phyloP scores from a whole-genome alignment of 2,329 filamentous ascomycete species.

The Nothophaeocryptopus gaeumannii region DNA sequence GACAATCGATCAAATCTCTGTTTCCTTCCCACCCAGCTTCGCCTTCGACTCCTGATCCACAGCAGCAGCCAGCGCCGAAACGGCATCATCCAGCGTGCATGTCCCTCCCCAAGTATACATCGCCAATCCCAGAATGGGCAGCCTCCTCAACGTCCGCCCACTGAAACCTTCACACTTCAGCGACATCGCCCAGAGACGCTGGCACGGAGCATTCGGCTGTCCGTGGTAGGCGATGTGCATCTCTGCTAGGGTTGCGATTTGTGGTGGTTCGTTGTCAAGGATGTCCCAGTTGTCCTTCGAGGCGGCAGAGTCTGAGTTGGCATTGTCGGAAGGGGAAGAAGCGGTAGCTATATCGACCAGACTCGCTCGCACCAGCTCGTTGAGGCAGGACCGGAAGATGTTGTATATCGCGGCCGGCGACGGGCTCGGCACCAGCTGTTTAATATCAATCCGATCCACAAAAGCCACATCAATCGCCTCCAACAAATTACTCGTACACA shows the following conservation, averaged over 20 bases:
- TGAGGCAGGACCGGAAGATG: conserved; percentile 49
- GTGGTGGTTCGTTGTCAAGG: conserved; percentile 6
- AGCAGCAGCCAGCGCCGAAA: conserved; percentile 38
- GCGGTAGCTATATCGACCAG: conserved; percentile 33
- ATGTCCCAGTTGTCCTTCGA: conserved; percentile 12
- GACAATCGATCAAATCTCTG: too few species aligned
- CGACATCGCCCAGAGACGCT: conserved; percentile 34
- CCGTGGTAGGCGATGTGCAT: conserved; percentile 26
- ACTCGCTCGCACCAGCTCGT: conserved; percentile 42
- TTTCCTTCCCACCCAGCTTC: conserved; percentile 5
- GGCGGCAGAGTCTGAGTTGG: neutral
- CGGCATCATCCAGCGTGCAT: conserved; percentile 39
- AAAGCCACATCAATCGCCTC: conserved; percentile 34
- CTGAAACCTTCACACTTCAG: conserved; percentile 40
- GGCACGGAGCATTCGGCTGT: conserved; percentile 26
- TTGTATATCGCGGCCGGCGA: conserved; percentile 44
- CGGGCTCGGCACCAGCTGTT: conserved; percentile 44
- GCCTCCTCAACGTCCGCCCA: conserved; percentile 41
- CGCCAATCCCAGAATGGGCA: conserved; percentile 43
- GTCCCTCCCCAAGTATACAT: conserved; percentile 37
- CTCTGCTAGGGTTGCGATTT: conserved; percentile 32
- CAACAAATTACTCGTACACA: conserved; percentile 52
- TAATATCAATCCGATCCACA: conserved; percentile 41
- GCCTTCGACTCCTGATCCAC: conserved; percentile 35
- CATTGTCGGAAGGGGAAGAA: neutral